Conservation (phyloP, 2,329 filamentous ascomycete genomes). For the Cytospora piceae region DNA sequence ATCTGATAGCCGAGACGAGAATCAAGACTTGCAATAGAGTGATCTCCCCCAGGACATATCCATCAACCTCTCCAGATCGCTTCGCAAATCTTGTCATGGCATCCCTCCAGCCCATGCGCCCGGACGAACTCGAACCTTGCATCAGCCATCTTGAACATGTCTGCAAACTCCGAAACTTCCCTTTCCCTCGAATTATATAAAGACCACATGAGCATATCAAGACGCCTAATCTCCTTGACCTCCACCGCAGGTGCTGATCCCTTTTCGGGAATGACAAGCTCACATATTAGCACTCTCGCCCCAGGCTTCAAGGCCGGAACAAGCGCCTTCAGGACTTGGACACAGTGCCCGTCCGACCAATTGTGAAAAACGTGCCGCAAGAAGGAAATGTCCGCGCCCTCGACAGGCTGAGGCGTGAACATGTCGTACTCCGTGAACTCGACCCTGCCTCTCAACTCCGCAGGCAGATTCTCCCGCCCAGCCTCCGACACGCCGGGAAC, state of each 20-base stretch:
- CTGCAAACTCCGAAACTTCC: neutral
- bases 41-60: neutral
- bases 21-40: too few relatives aligned
- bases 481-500: neutral
- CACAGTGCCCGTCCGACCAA: conserved; percentile 44
- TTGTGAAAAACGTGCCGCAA: conserved; percentile 50
- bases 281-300: conserved; percentile 1
- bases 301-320: conserved; percentile 7
- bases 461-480: neutral
- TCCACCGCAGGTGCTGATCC: conserved; percentile 7
- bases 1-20: too few relatives aligned
- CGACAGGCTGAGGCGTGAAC: conserved; percentile 45
- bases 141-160: neutral
- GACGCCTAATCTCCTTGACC: conserved; percentile 2
- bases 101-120: conserved; percentile 1
- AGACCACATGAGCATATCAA: conserved; percentile 4
- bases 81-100: conserved; percentile 9
- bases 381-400: conserved; percentile 45
- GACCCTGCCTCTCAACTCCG: conserved; percentile 1
- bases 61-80: conserved; percentile 6
- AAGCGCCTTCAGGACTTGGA: conserved; percentile 37
- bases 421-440: conserved; percentile 43
- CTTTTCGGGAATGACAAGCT: neutral
- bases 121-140: neutral
- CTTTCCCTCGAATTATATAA: conserved; percentile 2